Base-by-base conservation (phyloP, 2,329 filamentous ascomycete genomes). In the Fusarium buharicum region DNA sequence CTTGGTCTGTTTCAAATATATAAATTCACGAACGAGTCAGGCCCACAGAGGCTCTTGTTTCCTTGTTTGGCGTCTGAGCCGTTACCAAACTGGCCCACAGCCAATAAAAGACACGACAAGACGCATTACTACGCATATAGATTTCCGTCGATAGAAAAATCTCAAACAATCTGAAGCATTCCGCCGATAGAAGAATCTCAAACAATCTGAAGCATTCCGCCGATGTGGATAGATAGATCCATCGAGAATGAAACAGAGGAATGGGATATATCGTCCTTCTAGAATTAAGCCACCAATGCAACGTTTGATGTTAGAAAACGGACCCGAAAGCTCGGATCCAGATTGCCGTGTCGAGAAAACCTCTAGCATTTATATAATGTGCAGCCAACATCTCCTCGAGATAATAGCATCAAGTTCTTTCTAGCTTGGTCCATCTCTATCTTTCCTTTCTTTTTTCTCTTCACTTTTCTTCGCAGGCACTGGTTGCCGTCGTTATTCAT, bases 391-490 rank as follows among this genome's bases (percentile, higher is more conserved):
- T 53, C 13, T 38, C 30, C 12, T 46, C 13, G 16, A 9, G 13
- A 11, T 7, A 31, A 22, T 48, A 44, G 30, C 11, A 36, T 44
- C 45, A 18, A 55, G 44, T 31, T 17, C 59, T 28, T 38, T 59
- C 47, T 59, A 38, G 44, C 34, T 36, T 53, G 59, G 59, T 52
- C 54, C 40, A 59, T 53, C 55, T 51, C 28, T 28, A 2, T 59
- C n/a, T 10, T 20, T 37, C 36, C 36, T 36, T 27, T 28, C 10
- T 49, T 50, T n/a, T n/a, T n/a, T n/a, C n/a, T n/a, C n/a, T n/a
- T n/a, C n/a, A n/a, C 59, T 34, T 63, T 62, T 54, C 52, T 62
- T 63, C 53, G 6, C 37, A 43, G 55, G 59, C 59, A 62, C 59
- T 63, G 59, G 59, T 53, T 62, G 59, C 59, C 49, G 54, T 40